A percentile compares a stretch with the other conserved stretches of the same genome.
Conservation (phyloP, 1,284 basidiomycete species). For the Heterobasidion annosum region DNA sequence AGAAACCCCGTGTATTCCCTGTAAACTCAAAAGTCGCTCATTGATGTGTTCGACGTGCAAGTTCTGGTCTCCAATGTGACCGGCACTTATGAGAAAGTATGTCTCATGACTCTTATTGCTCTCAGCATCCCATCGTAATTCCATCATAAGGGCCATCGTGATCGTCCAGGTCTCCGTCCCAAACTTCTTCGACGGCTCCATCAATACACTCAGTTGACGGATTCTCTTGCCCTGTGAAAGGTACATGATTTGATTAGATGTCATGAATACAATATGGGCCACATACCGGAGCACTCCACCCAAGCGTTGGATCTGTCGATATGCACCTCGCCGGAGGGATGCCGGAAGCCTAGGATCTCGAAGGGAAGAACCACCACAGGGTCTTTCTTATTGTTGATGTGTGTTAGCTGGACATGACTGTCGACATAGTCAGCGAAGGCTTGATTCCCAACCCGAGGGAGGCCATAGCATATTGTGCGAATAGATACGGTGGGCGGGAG, state of each 20-base stretch:
- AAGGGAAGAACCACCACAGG: slow-evolving; percentile 31
- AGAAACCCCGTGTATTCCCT: not conserved
- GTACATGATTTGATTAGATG: not conserved
- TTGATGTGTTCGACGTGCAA: not conserved
- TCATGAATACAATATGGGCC: not conserved
- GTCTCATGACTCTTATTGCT: no score
- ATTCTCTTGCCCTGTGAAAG: not conserved
- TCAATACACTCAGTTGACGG: slow-evolving; percentile 8
- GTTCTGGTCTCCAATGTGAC: no score
- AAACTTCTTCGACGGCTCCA: slow-evolving; percentile 15
- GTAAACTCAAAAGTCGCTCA: not conserved
- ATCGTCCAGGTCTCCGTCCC: slow-evolving; percentile 11
- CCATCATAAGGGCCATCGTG: slow-evolving; percentile 18
- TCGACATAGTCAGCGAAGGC: slow-evolving; percentile 24
- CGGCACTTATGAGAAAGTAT: no score
- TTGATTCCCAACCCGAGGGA: slow-evolving; percentile 27
- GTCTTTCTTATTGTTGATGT: slow-evolving; percentile 28
- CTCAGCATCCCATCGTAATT: slow-evolving; percentile 11
- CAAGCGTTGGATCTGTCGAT: slow-evolving; percentile 20
- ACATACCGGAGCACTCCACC: slow-evolving; percentile 20
- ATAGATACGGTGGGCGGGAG: slow-evolving; percentile 23
- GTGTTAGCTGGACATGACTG: slow-evolving; percentile 22
- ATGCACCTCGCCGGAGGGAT: slow-evolving; percentile 28
- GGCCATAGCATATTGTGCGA: slow-evolving; percentile 18
- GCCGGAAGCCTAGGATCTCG: slow-evolving; percentile 26